Conservation (phyloP, 202 grass and related monocot species). For the Cymbopogon flexuosus region DNA sequence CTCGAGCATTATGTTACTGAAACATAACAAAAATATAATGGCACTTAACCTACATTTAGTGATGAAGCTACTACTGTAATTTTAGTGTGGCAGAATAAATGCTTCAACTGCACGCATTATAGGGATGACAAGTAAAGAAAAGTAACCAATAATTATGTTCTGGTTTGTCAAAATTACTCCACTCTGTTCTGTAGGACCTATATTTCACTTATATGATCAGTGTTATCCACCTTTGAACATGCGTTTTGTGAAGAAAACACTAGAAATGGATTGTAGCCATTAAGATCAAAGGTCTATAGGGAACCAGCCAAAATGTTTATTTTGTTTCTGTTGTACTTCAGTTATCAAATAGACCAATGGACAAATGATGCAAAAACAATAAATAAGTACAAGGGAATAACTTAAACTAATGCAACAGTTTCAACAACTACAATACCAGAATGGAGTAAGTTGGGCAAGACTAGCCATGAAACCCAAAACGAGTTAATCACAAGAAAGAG, state of each 20-base stretch:
- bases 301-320: neutral
- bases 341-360: constrained; percentile 9
- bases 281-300: neutral
- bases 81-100: neutral
- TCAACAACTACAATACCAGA: neutral
- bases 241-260: neutral
- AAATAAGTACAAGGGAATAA: constrained; percentile 7
- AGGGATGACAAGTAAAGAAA: neutral
- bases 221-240: neutral
- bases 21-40: neutral
- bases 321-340: neutral
- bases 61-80: neutral
- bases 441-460: neutral
- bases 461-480: neutral
- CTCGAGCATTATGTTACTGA: neutral
- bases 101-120: neutral
- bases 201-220: neutral
- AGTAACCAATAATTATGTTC: neutral
- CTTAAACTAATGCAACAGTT: neutral
- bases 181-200: neutral
- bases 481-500: neutral
- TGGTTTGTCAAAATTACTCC: neutral
- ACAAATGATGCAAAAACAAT: neutral
- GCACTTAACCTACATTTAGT: neutral
- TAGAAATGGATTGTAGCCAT: neutral